Base-by-base conservation (phyloP, 2,329 filamentous ascomycete species). In the Bipolaris oryzae region DNA sequence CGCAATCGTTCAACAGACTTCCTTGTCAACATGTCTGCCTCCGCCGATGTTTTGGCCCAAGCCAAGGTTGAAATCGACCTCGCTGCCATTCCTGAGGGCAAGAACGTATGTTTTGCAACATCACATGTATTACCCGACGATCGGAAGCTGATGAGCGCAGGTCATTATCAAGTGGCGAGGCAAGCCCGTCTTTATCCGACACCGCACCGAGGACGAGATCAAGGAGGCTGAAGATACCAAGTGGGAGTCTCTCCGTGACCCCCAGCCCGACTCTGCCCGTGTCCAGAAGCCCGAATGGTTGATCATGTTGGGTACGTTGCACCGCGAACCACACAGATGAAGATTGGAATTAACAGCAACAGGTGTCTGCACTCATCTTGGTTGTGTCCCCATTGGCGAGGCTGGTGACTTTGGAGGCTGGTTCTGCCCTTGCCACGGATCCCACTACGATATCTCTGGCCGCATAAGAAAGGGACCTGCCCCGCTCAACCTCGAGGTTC, bases 371-470 rank as follows among this genome's bases (percentile, higher is more conserved):
- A 99, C 95, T 75, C 95, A 99, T 82, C 84, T 99, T 77, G 95
- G 95, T 82, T 99, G 95, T 87, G 95, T 99, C 71, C 95, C 95
- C 77, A 99, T 99, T 74, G 95, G 96, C 75, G 95, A 99, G 85
- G 92, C 95, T 66, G 95, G 95, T 79, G 96, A 99, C 81, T 99
- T 84, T 75, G 95, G 95, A 78, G 95, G 95, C 77, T 99, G 95
- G 95, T 99, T 99, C 90, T 99, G 95, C 85, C 95, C 95, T 67
- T 99, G 95, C 90, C 95, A 99, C 87, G 95, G 95, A 80, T 97
- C 93, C 71, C 95, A 99, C 86, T 99, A 99, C 87, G 95, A 99
- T 79, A 98, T 99, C 80, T 98, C 93, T 65, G 95, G 95, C 79
- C 92, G 95, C 81, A 91, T 96, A 86, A 89, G 95, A 84, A 97